Percentiles rank a stretch among this genome's conserved stretches.
phyloP scores from a whole-genome alignment of 1,139 yeast genomes.

The Sugiyamaella neomexicana region DNA sequence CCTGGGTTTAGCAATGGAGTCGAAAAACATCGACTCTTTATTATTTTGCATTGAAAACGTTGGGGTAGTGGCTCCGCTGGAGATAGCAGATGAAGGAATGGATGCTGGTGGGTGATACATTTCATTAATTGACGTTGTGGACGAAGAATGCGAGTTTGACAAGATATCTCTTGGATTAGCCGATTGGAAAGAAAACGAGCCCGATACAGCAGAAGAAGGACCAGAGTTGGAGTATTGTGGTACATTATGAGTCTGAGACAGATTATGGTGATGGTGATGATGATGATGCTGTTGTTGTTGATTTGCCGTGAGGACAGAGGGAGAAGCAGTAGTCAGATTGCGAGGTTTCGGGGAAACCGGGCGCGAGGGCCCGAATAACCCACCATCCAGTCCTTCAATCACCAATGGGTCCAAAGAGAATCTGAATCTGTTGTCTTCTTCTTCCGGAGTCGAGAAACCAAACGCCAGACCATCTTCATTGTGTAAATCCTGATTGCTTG shows the following conservation, averaged over 20 bases:
- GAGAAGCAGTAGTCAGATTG: constrained; percentile 13
- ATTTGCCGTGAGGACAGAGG: constrained; percentile 16
- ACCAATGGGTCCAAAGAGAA: constrained; percentile 40
- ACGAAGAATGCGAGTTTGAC: constrained; percentile 19
- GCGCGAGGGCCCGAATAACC: constrained; percentile 24
- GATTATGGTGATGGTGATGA: too few species aligned
- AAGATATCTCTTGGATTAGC: constrained; percentile 19
- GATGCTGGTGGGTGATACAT: constrained; percentile 21
- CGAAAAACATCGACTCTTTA: constrained; percentile 20
- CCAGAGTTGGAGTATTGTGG: neutral
- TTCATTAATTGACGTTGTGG: constrained; percentile 21
- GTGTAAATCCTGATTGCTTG: constrained; percentile 10
- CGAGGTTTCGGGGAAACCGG: constrained; percentile 21
- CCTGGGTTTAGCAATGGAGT: constrained; percentile 17
- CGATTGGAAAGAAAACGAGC: constrained; percentile 7
- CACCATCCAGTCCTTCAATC: constrained; percentile 39
- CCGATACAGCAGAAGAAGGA: constrained; percentile 3
- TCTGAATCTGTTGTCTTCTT: constrained; percentile 32
- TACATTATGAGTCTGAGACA: too few species aligned
- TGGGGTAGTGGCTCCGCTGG: constrained; percentile 22
- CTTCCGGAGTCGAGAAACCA: constrained; percentile 21
- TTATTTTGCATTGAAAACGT: constrained; percentile 15
- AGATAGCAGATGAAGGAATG: constrained; percentile 16
- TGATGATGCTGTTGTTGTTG: constrained; percentile 8
- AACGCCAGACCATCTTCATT: constrained; percentile 18